Evolutionary conservation across 164 flowering plant species (phyloP), one percentile per base, ranked within the genome.

Genomic region (Akebia trifoliata): DNA sequence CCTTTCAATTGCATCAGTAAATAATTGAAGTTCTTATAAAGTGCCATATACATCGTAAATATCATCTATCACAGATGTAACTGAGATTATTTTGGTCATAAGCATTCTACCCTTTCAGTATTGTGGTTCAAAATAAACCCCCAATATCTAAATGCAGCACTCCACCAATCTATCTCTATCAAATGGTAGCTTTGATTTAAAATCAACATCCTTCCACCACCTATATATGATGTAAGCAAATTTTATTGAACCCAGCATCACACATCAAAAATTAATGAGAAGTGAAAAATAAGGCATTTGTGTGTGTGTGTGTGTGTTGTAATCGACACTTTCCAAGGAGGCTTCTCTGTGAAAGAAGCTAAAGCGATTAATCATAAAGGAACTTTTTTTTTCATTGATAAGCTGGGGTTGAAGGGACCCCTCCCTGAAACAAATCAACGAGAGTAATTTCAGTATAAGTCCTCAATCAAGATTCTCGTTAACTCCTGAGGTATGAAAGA

Each of bases 121-220:
- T 4, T 40, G 25, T 0, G 70, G 67, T 32, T 70, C 67, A 50
- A 53, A 65, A 18, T 50, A 69, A 12, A 49, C 63, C 11, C 68
- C 76, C 25, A 74, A 4, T 2, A 49, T 56, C 77, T 76, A 80
- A 44, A 72, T 72, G 28, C 66, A 80, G 44, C 69, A 59, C 38
- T 80, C 84, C 0, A 69, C 65, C 5, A 77, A 15, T 47, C 82
- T 61, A 22, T 78, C 69, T 53, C 81, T 61, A 14, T 63, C 67
- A 56, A 46, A 72, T 15, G 77, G 76, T 1, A 72, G n/a, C 44
- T 74, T 72, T 1, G 10, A 56, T 1, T 50, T 45, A 8, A 69
- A 17, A 14, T 70, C 70, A 4, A 70, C 31, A 6, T 64, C 70
- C 32, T 73, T 73, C 78, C 78, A 70, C 79, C 79, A 75, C 69